Conservation (phyloP, 495 filamentous ascomycete genomes). For the Xylaria flabelliformis region DNA sequence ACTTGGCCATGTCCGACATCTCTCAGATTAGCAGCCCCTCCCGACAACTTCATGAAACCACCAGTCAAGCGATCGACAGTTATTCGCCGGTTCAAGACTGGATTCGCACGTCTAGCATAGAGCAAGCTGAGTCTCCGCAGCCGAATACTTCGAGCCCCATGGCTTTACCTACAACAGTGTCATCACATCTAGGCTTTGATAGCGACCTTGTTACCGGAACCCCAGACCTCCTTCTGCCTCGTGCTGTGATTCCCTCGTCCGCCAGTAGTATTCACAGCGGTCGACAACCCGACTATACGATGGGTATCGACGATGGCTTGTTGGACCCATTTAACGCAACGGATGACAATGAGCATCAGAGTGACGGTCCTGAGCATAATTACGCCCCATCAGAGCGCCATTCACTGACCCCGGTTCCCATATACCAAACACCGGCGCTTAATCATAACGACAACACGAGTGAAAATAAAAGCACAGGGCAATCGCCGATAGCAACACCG, state of each 20-base stretch:
- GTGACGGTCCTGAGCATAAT: not conserved
- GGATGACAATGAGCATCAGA: conserved; percentile 27
- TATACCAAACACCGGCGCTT: not conserved
- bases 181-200: conserved; percentile 31
- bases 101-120: conserved; percentile 5
- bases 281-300: conserved; percentile 47
- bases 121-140: conserved; percentile 9
- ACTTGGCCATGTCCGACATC: conserved; percentile 26
- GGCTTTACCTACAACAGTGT: conserved; percentile 24
- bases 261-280: conserved; percentile 45
- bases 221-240: conserved; percentile 29
- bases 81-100: not conserved
- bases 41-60: conserved; percentile 38
- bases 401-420: conserved; percentile 11
- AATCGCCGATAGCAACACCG: not conserved
- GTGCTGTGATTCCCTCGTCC: conserved; percentile 36
- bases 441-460: not conserved
- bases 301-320: conserved; percentile 13
- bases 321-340: conserved; percentile 33
- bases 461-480: not conserved
- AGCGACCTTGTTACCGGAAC: conserved; percentile 35
- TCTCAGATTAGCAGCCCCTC: conserved; percentile 40
- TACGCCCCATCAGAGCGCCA: not conserved
- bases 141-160: conserved; percentile 21
- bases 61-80: conserved; percentile 30